Evolutionary conservation across 1,139 yeast genomes (phyloP).

Genomic region (Kodamaea plutei): DNA sequence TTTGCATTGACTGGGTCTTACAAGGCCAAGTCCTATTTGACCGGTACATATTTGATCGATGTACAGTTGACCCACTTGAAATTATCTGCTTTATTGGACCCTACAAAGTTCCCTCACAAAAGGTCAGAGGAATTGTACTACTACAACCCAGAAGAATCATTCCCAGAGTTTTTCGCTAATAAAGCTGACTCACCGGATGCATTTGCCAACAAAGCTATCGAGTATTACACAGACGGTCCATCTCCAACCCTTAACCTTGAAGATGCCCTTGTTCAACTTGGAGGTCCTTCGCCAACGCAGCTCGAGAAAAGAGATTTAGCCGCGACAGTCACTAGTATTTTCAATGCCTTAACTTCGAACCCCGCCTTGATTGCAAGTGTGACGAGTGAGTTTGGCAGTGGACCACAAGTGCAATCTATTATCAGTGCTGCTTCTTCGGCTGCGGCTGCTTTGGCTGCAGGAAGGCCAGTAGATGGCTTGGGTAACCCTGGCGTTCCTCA

Average conservation of each 20-base stretch:
- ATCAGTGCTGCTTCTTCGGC: conserved; percentile 5
- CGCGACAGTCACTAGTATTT: conserved; percentile 1
- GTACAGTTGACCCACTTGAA: conserved; percentile 35
- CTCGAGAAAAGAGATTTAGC: conserved; percentile 2
- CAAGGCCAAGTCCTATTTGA: conserved; percentile 31
- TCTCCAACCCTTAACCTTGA: not conserved
- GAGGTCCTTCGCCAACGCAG: not conserved
- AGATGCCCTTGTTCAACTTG: not conserved
- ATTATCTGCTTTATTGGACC: conserved; percentile 27
- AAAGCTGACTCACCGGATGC: not conserved
- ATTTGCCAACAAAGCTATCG: not conserved
- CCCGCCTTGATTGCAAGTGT: conserved; percentile 2
- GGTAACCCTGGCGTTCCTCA: not conserved
- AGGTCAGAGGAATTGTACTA: conserved; percentile 1
- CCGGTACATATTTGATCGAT: conserved; percentile 35
- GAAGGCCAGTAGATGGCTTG: not conserved
- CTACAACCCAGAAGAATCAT: conserved; percentile 2
- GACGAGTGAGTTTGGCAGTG: conserved; percentile 4
- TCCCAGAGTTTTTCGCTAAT: conserved; percentile 2
- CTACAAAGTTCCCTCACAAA: conserved; percentile 9
- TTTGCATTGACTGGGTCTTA: conserved; percentile 45
- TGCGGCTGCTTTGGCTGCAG: conserved; percentile 2
- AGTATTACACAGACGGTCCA: not conserved
- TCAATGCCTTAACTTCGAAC: conserved; percentile 1
- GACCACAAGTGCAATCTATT: conserved; percentile 2